phyloP scores from a whole-genome alignment of 805 yeast genomes.

The Wickerhamiella shivajii region DNA sequence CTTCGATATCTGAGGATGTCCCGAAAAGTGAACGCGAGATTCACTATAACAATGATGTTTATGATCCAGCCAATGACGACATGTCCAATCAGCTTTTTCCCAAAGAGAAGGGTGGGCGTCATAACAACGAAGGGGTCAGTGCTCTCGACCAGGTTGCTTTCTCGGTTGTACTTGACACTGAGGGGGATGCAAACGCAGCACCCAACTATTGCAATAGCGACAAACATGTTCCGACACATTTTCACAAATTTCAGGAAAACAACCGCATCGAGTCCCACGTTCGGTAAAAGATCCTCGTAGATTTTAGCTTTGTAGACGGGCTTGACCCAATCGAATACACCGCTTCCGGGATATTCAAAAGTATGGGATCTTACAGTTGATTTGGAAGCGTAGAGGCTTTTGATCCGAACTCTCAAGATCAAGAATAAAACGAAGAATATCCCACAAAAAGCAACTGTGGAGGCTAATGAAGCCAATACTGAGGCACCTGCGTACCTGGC shows the following conservation, averaged over 20 bases:
- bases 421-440: slow-evolving; percentile 19
- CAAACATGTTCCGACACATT: slow-evolving; percentile 24
- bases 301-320: slow-evolving; percentile 12
- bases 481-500: slow-evolving; percentile 22
- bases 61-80: slow-evolving; percentile 23
- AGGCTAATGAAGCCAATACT: slow-evolving; percentile 24
- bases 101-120: slow-evolving; percentile 25
- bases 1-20: slow-evolving; percentile 19
- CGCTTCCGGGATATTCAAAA: slow-evolving; percentile 10
- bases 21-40: slow-evolving; percentile 20
- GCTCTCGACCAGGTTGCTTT: slow-evolving; percentile 16
- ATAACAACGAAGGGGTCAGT: slow-evolving; percentile 25
- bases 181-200: slow-evolving; percentile 26
- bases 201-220: slow-evolving; percentile 21
- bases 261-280: slow-evolving; percentile 27
- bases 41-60: slow-evolving; percentile 18
- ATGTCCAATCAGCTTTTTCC: slow-evolving; percentile 24
- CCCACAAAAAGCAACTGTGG: slow-evolving; percentile 24
- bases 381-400: slow-evolving; percentile 24
- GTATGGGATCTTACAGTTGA: slow-evolving; percentile 6
- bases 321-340: slow-evolving; percentile 19
- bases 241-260: slow-evolving; percentile 21
- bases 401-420: slow-evolving; percentile 21
- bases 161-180: slow-evolving; percentile 25
- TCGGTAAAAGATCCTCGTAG: slow-evolving; percentile 18